Evolutionary conservation across 2,329 filamentous ascomycete genomes (phyloP), one percentile per base, ranked within the genome.

Genomic region (Grosmannia clavigera): DNA sequence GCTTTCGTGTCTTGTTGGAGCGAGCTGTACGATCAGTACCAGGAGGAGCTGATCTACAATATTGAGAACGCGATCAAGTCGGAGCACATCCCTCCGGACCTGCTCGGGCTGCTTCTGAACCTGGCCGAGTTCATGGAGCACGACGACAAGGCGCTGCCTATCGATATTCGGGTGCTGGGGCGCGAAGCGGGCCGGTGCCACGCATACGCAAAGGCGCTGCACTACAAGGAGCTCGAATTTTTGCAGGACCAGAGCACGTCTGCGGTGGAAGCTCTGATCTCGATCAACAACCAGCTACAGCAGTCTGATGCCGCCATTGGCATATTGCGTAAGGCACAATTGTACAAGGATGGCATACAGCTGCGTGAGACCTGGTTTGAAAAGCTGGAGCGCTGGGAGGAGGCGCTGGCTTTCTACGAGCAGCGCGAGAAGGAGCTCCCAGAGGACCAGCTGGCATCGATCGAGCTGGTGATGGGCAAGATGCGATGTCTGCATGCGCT

Each of bases 81-180:
- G 3, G 88, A 92, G 58, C 92, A 96, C 66, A 95, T 99, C 14
- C 92, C 94, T 0, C 94, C 95, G 0, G 95, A 99, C 71, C 87
- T 99, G 65, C 78, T 99, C 10, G 92, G 96, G 62, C 87, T 96
- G 57, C 78, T 99, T 33, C 83, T 99, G 56, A 99, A 99, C 68
- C 80, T 99, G 57, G 94, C 94, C 27, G 94, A 99, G 70, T 99
- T 99, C 72, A 99, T 99, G 94, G 94, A 99, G 70, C 94, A 99
- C 69, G 95, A 99, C 67, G 94, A 99, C 71, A 99, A 99, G 72
- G 92, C 95, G 16, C 77, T 99, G 58, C 94, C 94, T 1, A 99
- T 99, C 64, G 95, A 99, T 69, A 96, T 99, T 64, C 81, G 94
- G 56, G 91, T 94, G 11, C 81, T 99, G 12, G 95, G 95, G 38